phyloP scores from a whole-genome alignment of 805 yeast species.

The Metschnikowia vanudenii region DNA sequence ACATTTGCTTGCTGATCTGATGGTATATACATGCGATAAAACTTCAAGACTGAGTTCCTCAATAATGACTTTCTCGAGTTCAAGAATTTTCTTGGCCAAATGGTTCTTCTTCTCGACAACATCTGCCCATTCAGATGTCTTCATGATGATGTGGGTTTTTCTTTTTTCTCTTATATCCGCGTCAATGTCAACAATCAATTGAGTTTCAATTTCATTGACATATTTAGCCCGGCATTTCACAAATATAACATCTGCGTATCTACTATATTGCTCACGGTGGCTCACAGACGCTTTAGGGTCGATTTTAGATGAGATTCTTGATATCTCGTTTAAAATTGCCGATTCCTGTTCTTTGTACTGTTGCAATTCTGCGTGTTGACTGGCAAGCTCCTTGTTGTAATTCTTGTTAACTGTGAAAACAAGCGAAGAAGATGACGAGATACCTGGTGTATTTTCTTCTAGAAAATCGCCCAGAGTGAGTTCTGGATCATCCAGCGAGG shows the following conservation, averaged over 20 bases:
- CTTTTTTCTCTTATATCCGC: slow-evolving; percentile 29
- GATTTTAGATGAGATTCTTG: slow-evolving; percentile 19
- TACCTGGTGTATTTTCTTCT: background rate
- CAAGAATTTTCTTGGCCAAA: slow-evolving; percentile 45
- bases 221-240: slow-evolving; percentile 41
- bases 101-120: slow-evolving; percentile 51
- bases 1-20: slow-evolving; percentile 50
- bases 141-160: slow-evolving; percentile 44
- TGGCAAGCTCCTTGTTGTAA: slow-evolving; percentile 28
- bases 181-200: slow-evolving; percentile 1
- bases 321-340: slow-evolving; percentile 21
- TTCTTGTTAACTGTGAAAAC: slow-evolving; percentile 36
- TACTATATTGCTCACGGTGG: slow-evolving; percentile 30
- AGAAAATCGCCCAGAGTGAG: background rate
- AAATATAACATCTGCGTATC: slow-evolving; percentile 45
- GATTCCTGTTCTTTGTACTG: slow-evolving; percentile 27
- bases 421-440: slow-evolving; percentile 2
- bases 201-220: slow-evolving; percentile 20
- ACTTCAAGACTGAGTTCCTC: slow-evolving; percentile 47
- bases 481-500: background rate
- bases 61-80: slow-evolving; percentile 56
- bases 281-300: slow-evolving; percentile 33
- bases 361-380: slow-evolving; percentile 35
- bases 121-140: slow-evolving; percentile 51
- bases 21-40: slow-evolving; percentile 39